Percentiles rank a stretch among this genome's conserved stretches.
Conservation (phyloP, 768 basidiomycete species). For the Paxillus ammoniavirescens region DNA sequence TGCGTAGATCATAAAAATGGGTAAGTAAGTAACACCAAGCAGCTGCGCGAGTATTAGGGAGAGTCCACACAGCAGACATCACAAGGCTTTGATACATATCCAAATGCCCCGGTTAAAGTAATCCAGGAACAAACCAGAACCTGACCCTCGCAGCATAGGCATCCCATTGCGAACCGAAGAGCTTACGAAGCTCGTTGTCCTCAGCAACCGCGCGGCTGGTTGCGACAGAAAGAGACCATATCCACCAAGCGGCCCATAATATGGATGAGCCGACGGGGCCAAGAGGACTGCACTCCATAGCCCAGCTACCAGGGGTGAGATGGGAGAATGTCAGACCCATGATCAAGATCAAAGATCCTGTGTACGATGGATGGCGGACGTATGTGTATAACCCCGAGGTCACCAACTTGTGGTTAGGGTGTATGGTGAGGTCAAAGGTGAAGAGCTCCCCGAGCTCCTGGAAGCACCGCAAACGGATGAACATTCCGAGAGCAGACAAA, state of each 20-base stretch:
- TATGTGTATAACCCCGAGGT: conserved; percentile 49
- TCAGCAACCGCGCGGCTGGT: conserved; percentile 50
- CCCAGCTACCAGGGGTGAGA: conserved; percentile 46
- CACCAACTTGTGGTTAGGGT: conserved; percentile 49
- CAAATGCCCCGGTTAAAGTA: conserved; percentile 29
- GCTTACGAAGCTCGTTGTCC: conserved; percentile 46
- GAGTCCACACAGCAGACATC: no score
- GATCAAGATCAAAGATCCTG: conserved; percentile 50
- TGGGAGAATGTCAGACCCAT: conserved; percentile 46
- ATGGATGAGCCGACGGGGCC: conserved; percentile 31
- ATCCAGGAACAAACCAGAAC: conserved; percentile 51
- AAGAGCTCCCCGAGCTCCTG: conserved; percentile 51
- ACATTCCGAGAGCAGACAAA: conserved; percentile 41
- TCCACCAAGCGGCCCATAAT: conserved; percentile 45
- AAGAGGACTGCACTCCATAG: conserved; percentile 37
- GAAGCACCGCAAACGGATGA: conserved; percentile 55
- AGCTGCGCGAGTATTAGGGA: no score
- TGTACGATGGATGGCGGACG: conserved; percentile 57
- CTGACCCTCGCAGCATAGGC: conserved; percentile 42
- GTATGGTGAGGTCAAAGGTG: conserved; percentile 58
- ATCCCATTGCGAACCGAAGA: conserved; percentile 49
- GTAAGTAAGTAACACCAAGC: no score
- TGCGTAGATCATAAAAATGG: no score
- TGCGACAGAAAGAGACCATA: conserved; percentile 47
- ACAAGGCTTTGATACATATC: background rate